phyloP scores from a whole-genome alignment of 495 filamentous ascomycete species.

The Recurvomyces mirabilis region DNA sequence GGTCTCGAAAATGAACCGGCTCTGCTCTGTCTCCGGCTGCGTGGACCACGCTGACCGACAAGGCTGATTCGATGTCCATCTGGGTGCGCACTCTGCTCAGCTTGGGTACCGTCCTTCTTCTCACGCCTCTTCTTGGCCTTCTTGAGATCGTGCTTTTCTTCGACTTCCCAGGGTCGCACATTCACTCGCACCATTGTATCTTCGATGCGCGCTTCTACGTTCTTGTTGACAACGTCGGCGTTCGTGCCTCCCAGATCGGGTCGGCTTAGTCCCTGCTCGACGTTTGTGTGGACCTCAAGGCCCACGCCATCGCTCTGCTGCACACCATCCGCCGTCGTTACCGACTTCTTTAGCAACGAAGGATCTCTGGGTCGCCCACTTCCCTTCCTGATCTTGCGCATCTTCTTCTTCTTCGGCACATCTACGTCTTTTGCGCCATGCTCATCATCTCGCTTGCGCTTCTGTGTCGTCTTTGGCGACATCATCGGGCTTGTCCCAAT shows the following conservation, averaged over 20 bases:
- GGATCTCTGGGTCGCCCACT: conserved; percentile 1
- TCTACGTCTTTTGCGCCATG: neutral
- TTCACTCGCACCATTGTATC: neutral
- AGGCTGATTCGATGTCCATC: neutral
- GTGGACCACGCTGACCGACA: too few relatives aligned
- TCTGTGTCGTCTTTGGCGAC: neutral
- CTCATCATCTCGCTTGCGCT: neutral
- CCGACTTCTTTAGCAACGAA: neutral
- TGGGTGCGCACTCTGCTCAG: neutral
- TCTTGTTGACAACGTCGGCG: neutral
- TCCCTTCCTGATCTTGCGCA: neutral
- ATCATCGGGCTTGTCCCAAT: neutral
- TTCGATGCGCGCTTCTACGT: neutral
- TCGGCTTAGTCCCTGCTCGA: too few relatives aligned
- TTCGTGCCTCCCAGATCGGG: too few relatives aligned
- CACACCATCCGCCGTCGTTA: neutral
- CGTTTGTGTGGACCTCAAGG: too few relatives aligned
- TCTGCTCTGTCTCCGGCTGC: too few relatives aligned
- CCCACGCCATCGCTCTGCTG: neutral
- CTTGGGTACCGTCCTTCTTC: neutral
- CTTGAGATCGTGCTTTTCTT: neutral
- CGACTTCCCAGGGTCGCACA: neutral
- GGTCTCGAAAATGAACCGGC: too few relatives aligned
- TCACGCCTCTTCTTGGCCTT: conserved; percentile 6
- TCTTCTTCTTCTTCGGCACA: neutral